Evolutionary conservation across 257 asterid species (phyloP).

Genomic region (Plectranthus barbatus): DNA sequence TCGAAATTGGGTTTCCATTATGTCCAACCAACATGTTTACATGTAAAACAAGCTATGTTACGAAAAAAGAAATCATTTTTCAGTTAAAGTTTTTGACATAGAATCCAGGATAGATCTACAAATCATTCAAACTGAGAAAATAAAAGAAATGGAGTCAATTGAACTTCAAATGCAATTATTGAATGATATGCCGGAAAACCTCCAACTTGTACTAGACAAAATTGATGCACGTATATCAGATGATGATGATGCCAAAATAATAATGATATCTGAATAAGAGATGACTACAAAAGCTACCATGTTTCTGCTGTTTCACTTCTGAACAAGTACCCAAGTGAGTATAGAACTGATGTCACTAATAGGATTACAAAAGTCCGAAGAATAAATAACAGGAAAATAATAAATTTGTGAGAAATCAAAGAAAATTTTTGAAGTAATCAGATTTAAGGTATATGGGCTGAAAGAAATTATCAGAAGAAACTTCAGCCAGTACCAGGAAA

Average conservation of each 20-base stretch:
- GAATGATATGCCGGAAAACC: neutral
- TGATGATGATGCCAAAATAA: too few species aligned
- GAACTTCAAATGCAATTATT: neutral
- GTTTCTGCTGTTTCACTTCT: too few species aligned
- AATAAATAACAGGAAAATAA: neutral
- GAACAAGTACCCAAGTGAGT: neutral
- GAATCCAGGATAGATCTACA: neutral
- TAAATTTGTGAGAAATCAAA: neutral
- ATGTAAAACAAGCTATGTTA: neutral
- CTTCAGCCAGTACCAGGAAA: neutral
- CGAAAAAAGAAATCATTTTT: neutral
- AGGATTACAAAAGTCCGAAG: neutral
- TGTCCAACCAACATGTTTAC: neutral
- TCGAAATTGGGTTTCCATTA: neutral
- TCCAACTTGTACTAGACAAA: too few species aligned
- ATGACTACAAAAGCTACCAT: neutral
- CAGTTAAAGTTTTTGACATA: neutral
- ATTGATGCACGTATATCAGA: too few species aligned
- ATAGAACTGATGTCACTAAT: neutral
- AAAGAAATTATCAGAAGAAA: neutral
- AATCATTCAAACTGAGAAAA: neutral
- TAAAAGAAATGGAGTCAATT: neutral
- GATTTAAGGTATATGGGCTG: neutral
- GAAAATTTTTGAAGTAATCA: conserved; percentile 5
- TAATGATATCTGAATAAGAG: too few species aligned